Base-by-base conservation (phyloP, 2,329 filamentous ascomycete species). In the Huntiella bhutanensis region DNA sequence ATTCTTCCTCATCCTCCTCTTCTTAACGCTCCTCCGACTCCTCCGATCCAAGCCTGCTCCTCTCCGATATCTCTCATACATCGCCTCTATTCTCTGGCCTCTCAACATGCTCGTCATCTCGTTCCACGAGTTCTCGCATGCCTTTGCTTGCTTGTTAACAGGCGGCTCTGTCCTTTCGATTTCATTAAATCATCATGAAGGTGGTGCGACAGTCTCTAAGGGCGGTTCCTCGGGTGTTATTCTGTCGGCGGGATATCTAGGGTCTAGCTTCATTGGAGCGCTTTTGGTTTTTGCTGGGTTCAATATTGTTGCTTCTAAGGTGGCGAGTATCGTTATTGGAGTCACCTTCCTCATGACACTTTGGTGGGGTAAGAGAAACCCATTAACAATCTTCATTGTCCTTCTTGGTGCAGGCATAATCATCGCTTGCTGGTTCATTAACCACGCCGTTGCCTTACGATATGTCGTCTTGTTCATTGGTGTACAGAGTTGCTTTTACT, bases 51-150 rank as follows among this genome's bases (percentile, higher is more conserved):
- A 28, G 8, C 22, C 22, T 4, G 22, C 22, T 3, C 22, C 22
- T 10, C 22, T 28, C 3, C 22, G 22, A 28, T 28, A 28, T 3
- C 22, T 28, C 6, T 28, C 22, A 10, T 84, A 83, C 59, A 62
- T 87, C n/a, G 69, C 73, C 47, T 80, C 75, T 68, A 68, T 79
- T 1, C 63, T 87, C 33, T 87, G 81, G 81, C 82, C 82, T 3
- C 86, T 87, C 65, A 87, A 87, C 77, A 85, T 86, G 81, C 70
- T 87, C 15, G 80, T 83, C 44, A 86, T 87, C 52, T 82, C 82
- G 34, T 87, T 86, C 60, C 82, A 87, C 62, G 82, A 87, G 54
- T 77, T 86, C 56, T 75, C 79, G 10, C 82, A 87, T 60, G 82
- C 82, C 42, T 72, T 84, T 54, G 75, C 75, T 1, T 79, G 80